Percentiles rank a stretch among this genome's conserved stretches.
These are phyloP conservation scores for Tylopilus sp. DNA, from an alignment of 1,284 basidiomycete genomes.

Conservation along the genomic window DNA sequence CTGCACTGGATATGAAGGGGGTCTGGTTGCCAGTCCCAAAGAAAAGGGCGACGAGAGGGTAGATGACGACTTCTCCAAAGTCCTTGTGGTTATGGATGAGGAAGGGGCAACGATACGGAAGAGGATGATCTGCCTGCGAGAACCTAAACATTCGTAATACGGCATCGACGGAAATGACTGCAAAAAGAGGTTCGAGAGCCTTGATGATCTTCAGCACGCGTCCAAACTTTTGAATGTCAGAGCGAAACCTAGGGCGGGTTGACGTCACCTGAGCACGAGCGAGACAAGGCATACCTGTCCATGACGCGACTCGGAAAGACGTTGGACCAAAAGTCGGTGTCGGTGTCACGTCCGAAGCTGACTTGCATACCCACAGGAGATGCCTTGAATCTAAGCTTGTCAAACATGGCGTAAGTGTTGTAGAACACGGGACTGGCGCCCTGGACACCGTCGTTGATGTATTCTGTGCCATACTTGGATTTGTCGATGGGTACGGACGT, in stretches of 20 bases:
- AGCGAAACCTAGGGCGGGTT: background rate
- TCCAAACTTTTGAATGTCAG: constrained; percentile 4
- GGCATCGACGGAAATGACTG: background rate
- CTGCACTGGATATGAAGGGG: constrained; percentile 7
- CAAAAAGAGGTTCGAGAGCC: constrained; percentile 4
- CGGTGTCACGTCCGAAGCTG: background rate
- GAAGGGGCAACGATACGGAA: background rate
- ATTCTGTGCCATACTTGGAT: background rate
- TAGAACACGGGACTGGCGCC: background rate
- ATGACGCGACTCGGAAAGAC: background rate
- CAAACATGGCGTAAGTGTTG: background rate
- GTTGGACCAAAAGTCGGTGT: background rate
- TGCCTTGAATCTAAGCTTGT: background rate
- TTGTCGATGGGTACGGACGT: background rate
- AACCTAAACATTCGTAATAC: constrained; percentile 4
- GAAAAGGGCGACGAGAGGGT: constrained; percentile 9
- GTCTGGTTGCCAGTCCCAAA: constrained; percentile 11
- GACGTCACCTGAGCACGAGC: background rate
- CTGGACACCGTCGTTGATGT: background rate
- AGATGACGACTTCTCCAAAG: constrained; percentile 8
- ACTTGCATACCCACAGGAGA: background rate
- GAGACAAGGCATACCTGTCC: background rate
- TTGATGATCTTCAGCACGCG: constrained; percentile 4
- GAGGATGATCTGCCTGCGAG: background rate
- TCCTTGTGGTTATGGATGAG: background rate